Conservation (phyloP, 164 flowering plant species). For the Piper longum region DNA sequence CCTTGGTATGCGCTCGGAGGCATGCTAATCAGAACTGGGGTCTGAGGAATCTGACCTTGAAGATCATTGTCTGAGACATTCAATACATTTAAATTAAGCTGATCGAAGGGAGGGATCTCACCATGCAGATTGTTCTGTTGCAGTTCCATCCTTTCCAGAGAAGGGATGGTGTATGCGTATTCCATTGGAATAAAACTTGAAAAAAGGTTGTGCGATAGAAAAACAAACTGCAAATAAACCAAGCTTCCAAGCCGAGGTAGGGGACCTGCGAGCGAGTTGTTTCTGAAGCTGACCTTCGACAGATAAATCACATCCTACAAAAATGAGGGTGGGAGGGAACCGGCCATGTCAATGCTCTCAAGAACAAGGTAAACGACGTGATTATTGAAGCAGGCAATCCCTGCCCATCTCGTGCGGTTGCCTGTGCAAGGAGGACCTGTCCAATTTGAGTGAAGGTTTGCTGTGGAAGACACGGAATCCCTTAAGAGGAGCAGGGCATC, state of each 20-base stretch:
- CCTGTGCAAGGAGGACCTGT: conserved; percentile 9
- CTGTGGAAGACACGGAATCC: conserved; percentile 6
- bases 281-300: conserved; percentile 6
- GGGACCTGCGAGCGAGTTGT: conserved; percentile 8
- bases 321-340: conserved; percentile 7
- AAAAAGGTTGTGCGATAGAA: conserved; percentile 6
- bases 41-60: conserved; percentile 8
- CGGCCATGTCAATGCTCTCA: conserved; percentile 7
- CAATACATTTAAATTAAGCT: conserved; percentile 2
- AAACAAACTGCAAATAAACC: conserved; percentile 1
- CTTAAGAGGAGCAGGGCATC: conserved; percentile 7
- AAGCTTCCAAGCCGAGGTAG: conserved; percentile 5
- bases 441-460: conserved; percentile 9
- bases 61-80: conserved; percentile 10
- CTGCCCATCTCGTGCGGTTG: conserved; percentile 8
- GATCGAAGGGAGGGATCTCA: conserved; percentile 10
- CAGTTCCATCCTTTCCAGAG: conserved; percentile 6
- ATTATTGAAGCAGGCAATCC: conserved; percentile 5
- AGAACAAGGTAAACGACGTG: conserved; percentile 10
- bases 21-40: conserved; percentile 24
- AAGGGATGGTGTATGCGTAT: background rate
- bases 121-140: conserved; percentile 6
- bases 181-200: conserved; percentile 8
- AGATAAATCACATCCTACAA: conserved; percentile 3
- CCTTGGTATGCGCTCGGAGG: conserved; percentile 23